Conservation (phyloP, 2,329 filamentous ascomycete genomes). For the Periconia sp. region DNA sequence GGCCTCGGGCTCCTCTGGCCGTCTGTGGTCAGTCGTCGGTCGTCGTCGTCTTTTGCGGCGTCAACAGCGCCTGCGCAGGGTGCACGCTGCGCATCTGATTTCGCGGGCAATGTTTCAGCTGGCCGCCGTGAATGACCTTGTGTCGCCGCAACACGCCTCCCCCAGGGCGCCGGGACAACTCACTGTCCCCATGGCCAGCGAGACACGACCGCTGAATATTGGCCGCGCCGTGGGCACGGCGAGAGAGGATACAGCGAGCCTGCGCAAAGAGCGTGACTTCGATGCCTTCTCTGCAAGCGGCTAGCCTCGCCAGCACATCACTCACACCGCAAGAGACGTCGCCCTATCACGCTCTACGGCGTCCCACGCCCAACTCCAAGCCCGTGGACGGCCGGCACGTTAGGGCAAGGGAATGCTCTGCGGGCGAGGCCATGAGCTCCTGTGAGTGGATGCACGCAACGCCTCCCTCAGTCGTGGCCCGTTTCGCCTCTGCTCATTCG, state of each 20-base stretch:
- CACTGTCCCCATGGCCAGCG: slow-evolving; percentile 12
- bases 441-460: slow-evolving; percentile 25
- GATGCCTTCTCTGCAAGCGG: slow-evolving; percentile 20
- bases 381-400: slow-evolving; percentile 44
- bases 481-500: slow-evolving; percentile 24
- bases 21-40: not conserved
- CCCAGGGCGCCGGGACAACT: slow-evolving; percentile 30
- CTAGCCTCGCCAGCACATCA: slow-evolving; percentile 45
- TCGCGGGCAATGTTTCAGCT: slow-evolving; percentile 37
- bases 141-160: slow-evolving; percentile 28
- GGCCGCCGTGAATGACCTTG: slow-evolving; percentile 26
- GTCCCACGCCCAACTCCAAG: slow-evolving; percentile 42
- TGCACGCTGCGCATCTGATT: slow-evolving; percentile 10
- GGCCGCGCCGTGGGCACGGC: too few relatives aligned
- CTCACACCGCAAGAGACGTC: slow-evolving; percentile 41
- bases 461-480: slow-evolving; percentile 25
- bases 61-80: slow-evolving; percentile 19
- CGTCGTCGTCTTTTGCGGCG: slow-evolving; percentile 10
- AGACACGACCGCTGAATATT: slow-evolving; percentile 12
- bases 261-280: slow-evolving; percentile 43
- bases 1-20: too few relatives aligned
- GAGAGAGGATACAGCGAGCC: too few relatives aligned
- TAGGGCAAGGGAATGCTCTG: slow-evolving; percentile 33
- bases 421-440: slow-evolving; percentile 19
- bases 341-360: slow-evolving; percentile 38